Evolutionary conservation across 805 yeast species (phyloP), one percentile per base, ranked within the genome.

Genomic region (Geotrichum ghanense): DNA sequence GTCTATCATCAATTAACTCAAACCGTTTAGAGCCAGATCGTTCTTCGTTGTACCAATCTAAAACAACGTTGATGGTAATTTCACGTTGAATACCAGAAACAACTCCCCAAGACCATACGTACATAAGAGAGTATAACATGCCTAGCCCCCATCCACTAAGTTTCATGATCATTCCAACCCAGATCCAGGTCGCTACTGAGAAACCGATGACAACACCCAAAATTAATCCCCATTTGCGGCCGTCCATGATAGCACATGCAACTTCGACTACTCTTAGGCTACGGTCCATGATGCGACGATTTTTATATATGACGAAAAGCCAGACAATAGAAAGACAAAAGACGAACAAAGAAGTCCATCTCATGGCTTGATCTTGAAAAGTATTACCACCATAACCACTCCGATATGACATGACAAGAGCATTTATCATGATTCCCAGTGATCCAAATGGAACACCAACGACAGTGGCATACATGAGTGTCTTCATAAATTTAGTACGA

Each of bases 31-130:
- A 55, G 22, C 49, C 51, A 16, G 52, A 50, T 16, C 53, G 53
- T 1, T 63, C 53, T 44, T 59, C 55, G 46, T 63, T 59, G 47
- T 65, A 69, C 71, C 71, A 69, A 46, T 63, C 65, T 3, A 62
- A 53, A 10, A 68, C 67, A 3, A 65, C 52, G 4, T 61, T 59
- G 1, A 70, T 51, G 3, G 67, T 52, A 2, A 66, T 51, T 17
- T 58, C 59, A n/a, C 68, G 57, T 47, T 65, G 66, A 42, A 68
- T 53, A 7, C 67, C 66, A 40, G 63, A 53, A 12, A 69, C 49
- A 19, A 69, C 61, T 2, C 67, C 66, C 66, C 69, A 65, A 1
- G 71, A 63, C 73, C 73, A 69, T 37, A 69, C 49, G 49, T 64
- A 68, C 62, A 65, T 56, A 24, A 68, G 34, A 3, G 57, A 49